Base-by-base conservation (phyloP, 139 green algal species). In the Coccomyxa sp. region DNA sequence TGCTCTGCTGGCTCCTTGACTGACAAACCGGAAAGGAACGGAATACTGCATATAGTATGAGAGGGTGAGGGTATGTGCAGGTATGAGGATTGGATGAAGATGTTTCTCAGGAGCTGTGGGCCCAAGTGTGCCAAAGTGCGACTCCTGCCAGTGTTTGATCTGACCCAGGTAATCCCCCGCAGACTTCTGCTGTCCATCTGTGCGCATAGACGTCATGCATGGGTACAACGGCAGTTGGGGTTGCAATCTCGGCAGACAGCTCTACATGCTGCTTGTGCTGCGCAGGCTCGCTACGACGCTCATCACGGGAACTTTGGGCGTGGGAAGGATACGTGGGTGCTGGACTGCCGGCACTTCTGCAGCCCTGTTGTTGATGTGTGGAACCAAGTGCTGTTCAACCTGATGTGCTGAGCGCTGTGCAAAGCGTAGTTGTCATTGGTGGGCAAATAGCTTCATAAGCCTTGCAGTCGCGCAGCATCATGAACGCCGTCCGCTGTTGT, bases 301-400 rank as follows among this genome's bases (percentile, higher is more conserved):
- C 64, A 71, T 29, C 64, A 71, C n/a, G 64, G 64, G 7, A 38
- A 34, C 2, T 71, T 71, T 71, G 64, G 64, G 64, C 64, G 64
- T 10, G 64, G 64, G 29, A 71, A 71, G 64, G 29, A 16, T 1
- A 71, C 64, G 2, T 64, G 50, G 50, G 27, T 64, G 18, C 50
- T 64, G 50, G 64, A 71, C 64, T 71, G 64, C 64, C 27, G 64
- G 29, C 64, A 71, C 64, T 71, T 71, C 64, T 71, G 64, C 64
- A 71, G 10, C n/a, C 33, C 10, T 29, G 64, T 71, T 10, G 64
- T 71, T 10, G 64, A 71, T 71, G n/a, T 71, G 29, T 71, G 64
- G 64, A 71, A 71, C n/a, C 2, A 37, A 36, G 64, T 71, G 64
- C 64, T 71, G 24, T 71, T 37, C n/a, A 71, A 71, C 64, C n/a